Base-by-base conservation (phyloP, 805 yeast genomes). In the Lachancea kluyveri region DNA sequence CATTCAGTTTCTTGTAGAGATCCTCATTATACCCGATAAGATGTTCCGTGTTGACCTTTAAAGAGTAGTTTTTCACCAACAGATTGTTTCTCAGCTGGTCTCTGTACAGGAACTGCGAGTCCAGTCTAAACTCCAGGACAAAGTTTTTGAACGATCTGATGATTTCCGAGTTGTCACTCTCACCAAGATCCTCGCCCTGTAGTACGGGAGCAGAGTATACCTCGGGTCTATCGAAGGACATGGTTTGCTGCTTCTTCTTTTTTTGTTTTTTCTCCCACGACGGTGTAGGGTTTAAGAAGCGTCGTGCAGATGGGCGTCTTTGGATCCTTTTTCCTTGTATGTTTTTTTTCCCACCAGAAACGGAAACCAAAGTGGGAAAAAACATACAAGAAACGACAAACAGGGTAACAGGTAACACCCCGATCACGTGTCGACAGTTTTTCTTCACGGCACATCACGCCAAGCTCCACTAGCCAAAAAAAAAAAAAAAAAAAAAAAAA, bases 81-180 rank as follows among this genome's bases (percentile, higher is more conserved):
- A 94, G 64, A 57, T 88, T 86, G 49, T 86, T 95, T 45, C 96
- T 69, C 34, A 92, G 67, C 55, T 88, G 95, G 48, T 88, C 96
- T 67, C 94, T 70, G 65, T 90, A 90, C 23, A 87, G 67, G 57
- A 83, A 92, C 54, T 77, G 80, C 36, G 84, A 74, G 50, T 83
- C 81, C 39, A 85, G 70, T 59, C 95, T 73, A 59, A 86, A 92
- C 54, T 87, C 95, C 33, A 86, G 64, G 24, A 92, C 72, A 58
- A 92, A 92, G 45, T 74, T 68, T 43, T 79, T 76, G 66, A 90
- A 88, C 3, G 87, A 82, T 44, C 76, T 77, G 48, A 77, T 71
- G 47, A 81, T 69, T 57, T 80, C 92, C 33, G 78, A 75, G 54
- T 70, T 70, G 39, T 67, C 68, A 42, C 70, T 78, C 40, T 77